phyloP scores from a whole-genome alignment of 148 eudicot species.

The Fagopyrum esculentum region DNA sequence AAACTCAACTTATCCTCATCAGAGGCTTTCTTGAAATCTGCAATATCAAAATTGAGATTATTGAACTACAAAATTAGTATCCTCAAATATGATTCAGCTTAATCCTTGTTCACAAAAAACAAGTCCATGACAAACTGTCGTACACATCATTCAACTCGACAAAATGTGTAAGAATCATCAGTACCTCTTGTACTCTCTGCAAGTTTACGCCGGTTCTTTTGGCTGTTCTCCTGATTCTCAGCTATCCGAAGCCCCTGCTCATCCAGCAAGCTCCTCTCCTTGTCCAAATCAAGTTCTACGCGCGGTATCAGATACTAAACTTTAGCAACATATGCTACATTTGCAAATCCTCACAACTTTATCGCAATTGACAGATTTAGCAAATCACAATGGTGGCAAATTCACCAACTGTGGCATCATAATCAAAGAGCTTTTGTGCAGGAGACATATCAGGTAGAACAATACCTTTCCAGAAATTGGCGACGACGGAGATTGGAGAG shows the following conservation, averaged over 20 bases:
- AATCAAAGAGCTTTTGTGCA: not conserved
- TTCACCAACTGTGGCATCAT: not conserved
- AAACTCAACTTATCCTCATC: slow-evolving; percentile 67
- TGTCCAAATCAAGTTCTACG: slow-evolving; percentile 93
- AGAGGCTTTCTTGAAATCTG: slow-evolving; percentile 94
- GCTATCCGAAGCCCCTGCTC: slow-evolving; percentile 97
- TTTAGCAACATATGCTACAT: slow-evolving; percentile 3
- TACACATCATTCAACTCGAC: not conserved
- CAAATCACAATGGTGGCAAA: not conserved
- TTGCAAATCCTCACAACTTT: slow-evolving; percentile 5
- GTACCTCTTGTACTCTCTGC: slow-evolving; percentile 98
- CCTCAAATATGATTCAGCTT: not conserved
- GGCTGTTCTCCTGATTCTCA: slow-evolving; percentile 95
- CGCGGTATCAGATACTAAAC: slow-evolving; percentile 4
- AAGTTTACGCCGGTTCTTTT: slow-evolving; percentile 90
- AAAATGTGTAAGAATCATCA: not conserved
- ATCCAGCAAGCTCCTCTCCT: slow-evolving; percentile 81
- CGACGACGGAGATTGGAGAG: slow-evolving; percentile 60
- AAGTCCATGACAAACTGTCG: not conserved
- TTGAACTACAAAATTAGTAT: not conserved
- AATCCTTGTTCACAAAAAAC: not conserved
- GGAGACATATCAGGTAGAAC: not conserved
- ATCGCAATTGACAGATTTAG: not conserved
- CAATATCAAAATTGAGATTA: slow-evolving; percentile 15
- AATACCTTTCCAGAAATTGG: slow-evolving; percentile 95